phyloP scores from a whole-genome alignment of 768 basidiomycete species.

The Cyathus striatus region DNA sequence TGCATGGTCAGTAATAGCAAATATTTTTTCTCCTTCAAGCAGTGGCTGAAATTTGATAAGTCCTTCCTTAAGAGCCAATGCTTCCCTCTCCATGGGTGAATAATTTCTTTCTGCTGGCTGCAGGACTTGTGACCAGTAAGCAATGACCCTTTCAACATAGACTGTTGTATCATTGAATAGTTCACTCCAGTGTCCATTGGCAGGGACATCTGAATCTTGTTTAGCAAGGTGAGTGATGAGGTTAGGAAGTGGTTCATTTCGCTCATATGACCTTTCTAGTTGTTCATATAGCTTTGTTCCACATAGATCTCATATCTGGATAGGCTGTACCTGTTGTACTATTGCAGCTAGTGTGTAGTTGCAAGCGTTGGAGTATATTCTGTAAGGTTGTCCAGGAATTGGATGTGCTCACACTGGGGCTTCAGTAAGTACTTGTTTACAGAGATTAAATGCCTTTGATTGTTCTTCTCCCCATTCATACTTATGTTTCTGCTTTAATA shows the following conservation, averaged over 20 bases:
- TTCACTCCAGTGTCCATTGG: constrained; percentile 9
- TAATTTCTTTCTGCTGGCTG: too few species aligned
- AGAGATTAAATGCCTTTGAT: constrained; percentile 20
- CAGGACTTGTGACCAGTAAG: too few species aligned
- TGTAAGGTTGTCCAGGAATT: too few species aligned
- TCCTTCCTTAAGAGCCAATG: too few species aligned
- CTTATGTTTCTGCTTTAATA: constrained; percentile 17
- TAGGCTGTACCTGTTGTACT: constrained; percentile 28
- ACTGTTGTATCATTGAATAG: neutral
- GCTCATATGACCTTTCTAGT: constrained; percentile 12
- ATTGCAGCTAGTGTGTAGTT: constrained; percentile 20
- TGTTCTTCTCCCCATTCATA: constrained; percentile 17
- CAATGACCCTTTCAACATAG: constrained; percentile 14
- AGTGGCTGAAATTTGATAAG: too few species aligned
- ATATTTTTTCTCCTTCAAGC: too few species aligned
- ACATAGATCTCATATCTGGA: constrained; percentile 16
- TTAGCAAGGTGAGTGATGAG: constrained; percentile 13
- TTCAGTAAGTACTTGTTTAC: too few species aligned
- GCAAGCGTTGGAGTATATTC: constrained; percentile 28
- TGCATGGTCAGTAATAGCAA: too few species aligned
- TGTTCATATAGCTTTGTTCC: too few species aligned
- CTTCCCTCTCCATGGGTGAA: too few species aligned
- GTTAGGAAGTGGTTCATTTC: constrained; percentile 12
- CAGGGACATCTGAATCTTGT: constrained; percentile 12
- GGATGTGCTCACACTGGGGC: too few species aligned